Evolutionary conservation across 139 green algal genomes (phyloP).

Genomic region (Helicosporidium sp.): DNA sequence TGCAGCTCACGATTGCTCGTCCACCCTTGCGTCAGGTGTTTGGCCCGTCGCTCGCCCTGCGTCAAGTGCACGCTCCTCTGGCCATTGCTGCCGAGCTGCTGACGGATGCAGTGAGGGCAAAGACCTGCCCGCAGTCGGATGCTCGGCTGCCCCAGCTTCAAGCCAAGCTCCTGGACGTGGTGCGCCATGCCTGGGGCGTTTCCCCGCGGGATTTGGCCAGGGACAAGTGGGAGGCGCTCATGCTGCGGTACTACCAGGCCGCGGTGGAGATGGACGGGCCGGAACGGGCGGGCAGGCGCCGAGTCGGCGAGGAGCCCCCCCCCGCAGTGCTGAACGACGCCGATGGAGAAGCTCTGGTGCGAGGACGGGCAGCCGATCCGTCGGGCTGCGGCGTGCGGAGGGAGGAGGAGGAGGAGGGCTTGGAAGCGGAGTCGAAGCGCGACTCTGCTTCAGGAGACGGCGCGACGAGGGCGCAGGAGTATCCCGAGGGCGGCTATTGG

Average conservation of each 20-base stretch:
- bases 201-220: too few relatives aligned
- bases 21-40: not conserved
- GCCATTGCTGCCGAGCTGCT: slow-evolving; percentile 11
- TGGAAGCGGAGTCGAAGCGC: not conserved
- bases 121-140: too few relatives aligned
- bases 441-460: too few relatives aligned
- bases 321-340: not conserved
- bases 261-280: not conserved
- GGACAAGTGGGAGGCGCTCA: too few relatives aligned
- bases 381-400: not conserved
- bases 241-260: too few relatives aligned
- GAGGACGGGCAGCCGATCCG: not conserved
- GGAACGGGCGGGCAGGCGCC: not conserved
- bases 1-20: not conserved
- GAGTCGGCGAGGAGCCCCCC: not conserved
- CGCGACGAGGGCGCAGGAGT: too few relatives aligned
- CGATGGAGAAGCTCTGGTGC: not conserved
- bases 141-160: not conserved
- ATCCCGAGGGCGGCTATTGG: slow-evolving; percentile 19
- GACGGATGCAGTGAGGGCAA: not conserved
- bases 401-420: not conserved
- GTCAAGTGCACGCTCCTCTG: slow-evolving; percentile 5
- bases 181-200: too few relatives aligned
- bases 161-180: not conserved
- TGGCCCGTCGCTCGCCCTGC: not conserved